Evolutionary conservation across 176 grass and related monocot genomes (phyloP).

Genomic region (Aegilops bicornis): DNA sequence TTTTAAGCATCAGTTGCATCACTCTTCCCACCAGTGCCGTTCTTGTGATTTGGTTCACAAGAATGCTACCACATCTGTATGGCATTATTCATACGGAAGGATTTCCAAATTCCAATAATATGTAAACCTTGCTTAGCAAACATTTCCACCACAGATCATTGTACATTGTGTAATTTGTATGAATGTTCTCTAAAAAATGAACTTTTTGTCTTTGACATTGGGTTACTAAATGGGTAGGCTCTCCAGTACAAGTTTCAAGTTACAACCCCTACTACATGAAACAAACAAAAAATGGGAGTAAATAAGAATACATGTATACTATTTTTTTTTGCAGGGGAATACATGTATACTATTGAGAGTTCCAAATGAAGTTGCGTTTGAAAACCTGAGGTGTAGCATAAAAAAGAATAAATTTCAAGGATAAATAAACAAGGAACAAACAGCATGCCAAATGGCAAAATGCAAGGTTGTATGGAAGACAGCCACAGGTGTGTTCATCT

Average conservation of each 20-base stretch:
- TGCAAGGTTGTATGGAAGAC: not conserved
- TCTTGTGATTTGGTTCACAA: not conserved
- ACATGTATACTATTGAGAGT: not conserved
- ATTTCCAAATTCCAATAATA: not conserved
- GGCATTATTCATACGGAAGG: not conserved
- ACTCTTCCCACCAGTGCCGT: not conserved
- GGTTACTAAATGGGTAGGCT: not conserved
- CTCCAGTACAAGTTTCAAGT: not conserved
- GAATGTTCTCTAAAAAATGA: not conserved
- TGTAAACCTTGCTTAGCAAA: not conserved
- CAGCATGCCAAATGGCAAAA: conserved; percentile 8
- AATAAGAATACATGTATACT: not conserved
- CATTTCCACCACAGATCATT: not conserved
- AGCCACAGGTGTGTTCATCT: conserved; percentile 10
- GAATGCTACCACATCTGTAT: not conserved
- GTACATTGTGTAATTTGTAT: not conserved
- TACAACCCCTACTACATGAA: conserved; percentile 6
- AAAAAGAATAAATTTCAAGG: not conserved
- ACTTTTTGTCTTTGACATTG: not conserved
- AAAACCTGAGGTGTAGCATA: not conserved
- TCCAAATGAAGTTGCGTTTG: conserved; percentile 9
- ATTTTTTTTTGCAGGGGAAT: no score
- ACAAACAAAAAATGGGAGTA: not conserved
- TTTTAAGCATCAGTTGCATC: not conserved
- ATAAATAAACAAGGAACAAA: not conserved